Conservation (phyloP, 768 basidiomycete species). For the Mycena capillaripes region DNA sequence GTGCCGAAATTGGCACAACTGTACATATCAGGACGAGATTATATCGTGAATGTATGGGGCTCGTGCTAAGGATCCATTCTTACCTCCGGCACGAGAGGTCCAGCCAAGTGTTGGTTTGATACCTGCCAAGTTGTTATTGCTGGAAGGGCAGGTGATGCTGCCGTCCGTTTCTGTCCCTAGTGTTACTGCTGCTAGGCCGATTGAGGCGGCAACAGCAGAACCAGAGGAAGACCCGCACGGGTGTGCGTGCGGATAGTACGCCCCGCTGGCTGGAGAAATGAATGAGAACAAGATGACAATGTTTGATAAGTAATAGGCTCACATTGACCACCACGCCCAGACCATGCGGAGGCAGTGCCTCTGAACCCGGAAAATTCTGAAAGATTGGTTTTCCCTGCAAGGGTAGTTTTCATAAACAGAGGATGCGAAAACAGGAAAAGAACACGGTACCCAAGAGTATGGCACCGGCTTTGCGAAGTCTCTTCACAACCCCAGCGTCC, state of each 20-base stretch:
- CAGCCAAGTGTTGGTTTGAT: slow-evolving; percentile 75
- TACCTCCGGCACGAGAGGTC: slow-evolving; percentile 71
- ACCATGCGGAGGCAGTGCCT: background rate
- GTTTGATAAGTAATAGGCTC: background rate
- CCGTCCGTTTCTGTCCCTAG: slow-evolving; percentile 68
- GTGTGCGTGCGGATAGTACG: slow-evolving; percentile 65
- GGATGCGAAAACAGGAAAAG: too few relatives aligned
- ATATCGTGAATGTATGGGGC: background rate
- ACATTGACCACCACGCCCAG: background rate
- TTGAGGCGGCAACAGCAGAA: slow-evolving; percentile 65
- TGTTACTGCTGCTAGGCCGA: slow-evolving; percentile 63
- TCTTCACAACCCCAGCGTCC: slow-evolving; percentile 61
- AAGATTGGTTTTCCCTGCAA: background rate
- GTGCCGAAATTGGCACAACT: slow-evolving; percentile 70
- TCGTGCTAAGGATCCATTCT: background rate
- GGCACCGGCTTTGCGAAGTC: slow-evolving; percentile 57
- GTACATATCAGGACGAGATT: background rate
- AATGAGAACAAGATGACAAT: background rate
- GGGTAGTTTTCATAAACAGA: background rate
- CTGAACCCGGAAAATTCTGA: background rate
- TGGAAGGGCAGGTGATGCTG: slow-evolving; percentile 66
- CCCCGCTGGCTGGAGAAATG: slow-evolving; percentile 42
- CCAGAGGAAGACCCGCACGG: slow-evolving; percentile 74
- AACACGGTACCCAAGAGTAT: slow-evolving; percentile 56
- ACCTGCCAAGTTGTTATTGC: slow-evolving; percentile 67